Evolutionary conservation across 1,284 basidiomycete species (phyloP).

Genomic region (Trametes sp.): DNA sequence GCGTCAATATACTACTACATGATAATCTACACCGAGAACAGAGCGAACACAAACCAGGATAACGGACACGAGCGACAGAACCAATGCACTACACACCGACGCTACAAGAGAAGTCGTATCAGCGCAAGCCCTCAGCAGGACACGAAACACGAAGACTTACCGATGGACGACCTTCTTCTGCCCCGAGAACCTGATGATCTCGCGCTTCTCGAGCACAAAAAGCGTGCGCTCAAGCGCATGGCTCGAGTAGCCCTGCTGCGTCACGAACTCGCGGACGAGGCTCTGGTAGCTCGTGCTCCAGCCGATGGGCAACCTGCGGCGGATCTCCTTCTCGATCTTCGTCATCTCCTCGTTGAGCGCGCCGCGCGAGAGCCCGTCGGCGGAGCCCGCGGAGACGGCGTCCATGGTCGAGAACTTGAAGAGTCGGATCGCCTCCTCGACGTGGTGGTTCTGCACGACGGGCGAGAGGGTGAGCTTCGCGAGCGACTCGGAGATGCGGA

Average conservation of each 20-base stretch:
- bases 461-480: constrained; percentile 94
- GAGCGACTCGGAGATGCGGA: constrained; percentile 96
- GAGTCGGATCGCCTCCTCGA: constrained; percentile 96
- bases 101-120: constrained; percentile 2
- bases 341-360: constrained; percentile 96
- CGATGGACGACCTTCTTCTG: constrained; percentile 46
- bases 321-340: constrained; percentile 91
- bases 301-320: constrained; percentile 90
- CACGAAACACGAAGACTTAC: constrained; percentile 21
- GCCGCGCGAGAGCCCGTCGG: constrained; percentile 92
- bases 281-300: constrained; percentile 98
- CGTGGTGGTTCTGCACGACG: constrained; percentile 91
- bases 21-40: constrained; percentile 20
- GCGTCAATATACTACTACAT: constrained; percentile 25
- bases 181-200: constrained; percentile 89
- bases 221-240: constrained; percentile 95
- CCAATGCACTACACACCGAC: constrained; percentile 31
- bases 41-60: constrained; percentile 23
- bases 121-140: neutral
- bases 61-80: neutral
- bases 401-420: constrained; percentile 99
- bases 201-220: constrained; percentile 94
- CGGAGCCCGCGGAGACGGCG: constrained; percentile 92
- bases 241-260: constrained; percentile 88
- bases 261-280: constrained; percentile 95